phyloP scores from a whole-genome alignment of 352 stramenopile species.

The Globisporangium splendens region DNA sequence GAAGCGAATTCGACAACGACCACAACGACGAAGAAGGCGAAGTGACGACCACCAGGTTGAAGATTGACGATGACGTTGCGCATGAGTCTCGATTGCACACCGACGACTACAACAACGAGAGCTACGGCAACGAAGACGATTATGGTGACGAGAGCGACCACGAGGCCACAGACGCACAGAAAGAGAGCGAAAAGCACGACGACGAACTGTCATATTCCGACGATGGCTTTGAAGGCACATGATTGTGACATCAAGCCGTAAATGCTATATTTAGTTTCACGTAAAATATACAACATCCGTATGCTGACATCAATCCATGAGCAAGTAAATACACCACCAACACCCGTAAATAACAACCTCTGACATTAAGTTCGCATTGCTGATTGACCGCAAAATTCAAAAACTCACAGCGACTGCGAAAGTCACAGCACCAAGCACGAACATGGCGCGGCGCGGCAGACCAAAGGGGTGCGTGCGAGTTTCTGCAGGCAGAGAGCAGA shows the following conservation, averaged over 20 bases:
- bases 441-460: neutral
- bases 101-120: conserved; percentile 36
- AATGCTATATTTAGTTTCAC: neutral
- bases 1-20: conserved; percentile 46
- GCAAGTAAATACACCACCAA: neutral
- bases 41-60: neutral
- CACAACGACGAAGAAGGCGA: conserved; percentile 4
- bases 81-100: conserved; percentile 11
- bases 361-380: neutral
- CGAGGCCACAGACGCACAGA: neutral
- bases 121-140: conserved; percentile 28
- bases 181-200: conserved; percentile 1
- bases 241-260: neutral
- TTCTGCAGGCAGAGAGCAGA: neutral
- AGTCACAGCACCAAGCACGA: neutral
- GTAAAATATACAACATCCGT: neutral
- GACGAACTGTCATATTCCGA: conserved; percentile 20
- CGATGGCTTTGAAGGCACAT: conserved; percentile 33
- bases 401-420: neutral
- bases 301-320: neutral
- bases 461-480: neutral
- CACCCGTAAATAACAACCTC: neutral
- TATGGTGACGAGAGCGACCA: conserved; percentile 15
- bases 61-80: neutral
- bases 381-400: neutral